A percentile compares a stretch with the other conserved stretches of the same genome.
phyloP scores from a whole-genome alignment of 2,329 filamentous ascomycete genomes.

The Alternaria sp. region DNA sequence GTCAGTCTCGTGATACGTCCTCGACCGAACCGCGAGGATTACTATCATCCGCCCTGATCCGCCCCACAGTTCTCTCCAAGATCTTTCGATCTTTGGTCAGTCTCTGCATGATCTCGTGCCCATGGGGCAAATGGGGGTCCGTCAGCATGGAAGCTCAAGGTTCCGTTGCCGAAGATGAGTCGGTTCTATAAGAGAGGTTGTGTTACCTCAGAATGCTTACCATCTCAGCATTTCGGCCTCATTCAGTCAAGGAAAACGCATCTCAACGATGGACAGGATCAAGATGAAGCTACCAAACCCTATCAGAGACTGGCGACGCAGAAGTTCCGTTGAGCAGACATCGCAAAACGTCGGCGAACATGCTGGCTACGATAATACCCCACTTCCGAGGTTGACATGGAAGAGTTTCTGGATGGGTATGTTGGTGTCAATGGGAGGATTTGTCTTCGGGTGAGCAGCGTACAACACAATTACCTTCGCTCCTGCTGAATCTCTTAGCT shows the following conservation, averaged over 20 bases:
- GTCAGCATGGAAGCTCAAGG: background rate
- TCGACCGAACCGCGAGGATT: background rate
- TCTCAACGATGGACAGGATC: slow-evolving; percentile 1
- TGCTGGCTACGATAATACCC: slow-evolving; percentile 29
- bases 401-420: slow-evolving; percentile 32
- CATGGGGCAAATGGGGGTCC: background rate
- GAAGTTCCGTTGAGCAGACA: slow-evolving; percentile 18
- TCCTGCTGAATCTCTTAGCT: slow-evolving; percentile 1
- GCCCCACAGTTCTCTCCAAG: background rate
- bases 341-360: slow-evolving; percentile 25
- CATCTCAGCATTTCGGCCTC: background rate
- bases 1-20: background rate
- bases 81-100: background rate
- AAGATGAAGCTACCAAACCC: slow-evolving; percentile 25
- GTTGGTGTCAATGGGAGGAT: slow-evolving; percentile 38
- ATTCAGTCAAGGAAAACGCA: background rate
- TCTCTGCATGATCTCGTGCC: background rate
- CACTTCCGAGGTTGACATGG: slow-evolving; percentile 30
- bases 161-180: background rate
- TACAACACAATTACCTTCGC: background rate
- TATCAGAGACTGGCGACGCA: slow-evolving; percentile 20
- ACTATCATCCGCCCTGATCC: slow-evolving; percentile 3
- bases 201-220: background rate
- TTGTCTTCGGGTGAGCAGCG: slow-evolving; percentile 2
- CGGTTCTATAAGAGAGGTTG: background rate